Evolutionary conservation across 495 filamentous ascomycete species (phyloP), one percentile per base, ranked within the genome.

Genomic region (Penicillium mononematosum): DNA sequence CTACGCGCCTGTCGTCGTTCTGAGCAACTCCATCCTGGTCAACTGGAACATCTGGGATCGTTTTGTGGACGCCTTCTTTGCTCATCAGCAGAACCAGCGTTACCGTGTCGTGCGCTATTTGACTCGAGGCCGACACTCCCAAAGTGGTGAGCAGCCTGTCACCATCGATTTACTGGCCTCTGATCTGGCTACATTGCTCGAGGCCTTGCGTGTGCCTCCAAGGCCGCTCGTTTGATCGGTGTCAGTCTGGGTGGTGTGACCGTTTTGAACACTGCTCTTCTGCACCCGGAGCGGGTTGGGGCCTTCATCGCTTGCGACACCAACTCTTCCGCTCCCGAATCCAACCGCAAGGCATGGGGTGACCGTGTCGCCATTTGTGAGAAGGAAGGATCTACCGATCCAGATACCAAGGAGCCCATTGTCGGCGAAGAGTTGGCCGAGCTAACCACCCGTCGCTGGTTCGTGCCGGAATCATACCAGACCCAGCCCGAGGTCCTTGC

Each of bases 191-290:
- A 68, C 68, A 7, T 65, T 90, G 0, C 77, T 88, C 2, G 69
- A 80, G 31, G 82, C 81, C 5, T 73, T 90, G 46, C 79, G 85
- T 25, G 83, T 89, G 38, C 51, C 66, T 2, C 74, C 17, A 77
- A 80, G 58, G 82, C 85, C 6, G 78, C 83, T 48, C 75, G 79
- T 0, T 57, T 91, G 5, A 77, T 92, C 50, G 90, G 90, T 34
- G 89, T 94, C 19, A 85, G 81, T 32, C 85, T 92, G 70, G 90
- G 90, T 58, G 90, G 89, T 43, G 86, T 86, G 12, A 92, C 89
- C 4, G 78, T 84, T 1, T 77, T 94, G 44, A 86, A 87, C 60
- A 83, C 85, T 49, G 84, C 87, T 1, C 78, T 92, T 22, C 81
- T 79, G 24, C 81, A 90, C 62, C 88, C 88, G 0, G 58, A 71